Evolutionary conservation across 2,329 filamentous ascomycete species (phyloP), one percentile per base, ranked within the genome.

Genomic region (Botryotinia narcissicola): DNA sequence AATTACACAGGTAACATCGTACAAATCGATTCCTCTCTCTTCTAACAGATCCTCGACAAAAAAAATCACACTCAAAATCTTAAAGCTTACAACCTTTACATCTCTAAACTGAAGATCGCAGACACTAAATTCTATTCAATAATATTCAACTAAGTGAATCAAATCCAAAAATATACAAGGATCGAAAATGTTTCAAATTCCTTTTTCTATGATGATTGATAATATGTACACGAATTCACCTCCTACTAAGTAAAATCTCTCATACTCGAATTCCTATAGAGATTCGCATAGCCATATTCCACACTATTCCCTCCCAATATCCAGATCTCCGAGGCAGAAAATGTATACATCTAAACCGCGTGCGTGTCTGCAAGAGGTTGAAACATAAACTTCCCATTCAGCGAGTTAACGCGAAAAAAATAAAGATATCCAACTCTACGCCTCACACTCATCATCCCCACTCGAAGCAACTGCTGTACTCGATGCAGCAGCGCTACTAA

Each of bases 331-430:
- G 16, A 6, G 16, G 16, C 16, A 44, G 42, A 18, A 18, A 7
- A 18, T 18, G 1, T 10, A 48, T 0, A 25, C 22, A 48, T 10
- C 0, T 4, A 14, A 60, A 60, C 32, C 20, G 22, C 22, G 35
- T 25, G 32, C 22, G 35, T 35, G 12, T 61, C 10, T 8, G 8
- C 1, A 14, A 22, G 2, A 7, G 7, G 3, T 37, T 12, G 2
- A 37, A 61, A 32, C 7, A 16, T 16, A 9, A 25, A 61, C 0
- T 25, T 32, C 3, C 9, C 20, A 37, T 37, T 2, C 12, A 10
- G 1, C 1, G 1, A 22, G 0, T 8, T 3, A 32, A 2, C 0
- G 16, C 7, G 57, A 1, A 22, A 18, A 6, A 18, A 18, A 18
- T 4, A 18, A 44, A 37, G 25, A 32, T 3, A 3, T 18, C 12